Percentiles rank a stretch among this genome's conserved stretches.
phyloP scores from a whole-genome alignment of 805 yeast genomes.

The Kuraishia cidri region DNA sequence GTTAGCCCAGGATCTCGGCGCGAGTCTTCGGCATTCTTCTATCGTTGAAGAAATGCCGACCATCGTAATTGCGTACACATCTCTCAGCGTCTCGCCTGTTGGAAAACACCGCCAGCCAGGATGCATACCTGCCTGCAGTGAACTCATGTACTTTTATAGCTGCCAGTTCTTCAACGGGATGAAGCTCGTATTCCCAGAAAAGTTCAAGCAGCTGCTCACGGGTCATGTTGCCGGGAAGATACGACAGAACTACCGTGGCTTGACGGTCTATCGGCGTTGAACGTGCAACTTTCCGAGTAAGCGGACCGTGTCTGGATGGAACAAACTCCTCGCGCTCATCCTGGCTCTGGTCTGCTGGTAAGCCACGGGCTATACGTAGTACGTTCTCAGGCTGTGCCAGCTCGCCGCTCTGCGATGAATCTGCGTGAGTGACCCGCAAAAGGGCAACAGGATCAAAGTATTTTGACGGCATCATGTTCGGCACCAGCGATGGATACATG shows the following conservation, averaged over 20 bases:
- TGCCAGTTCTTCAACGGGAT: constrained; percentile 11
- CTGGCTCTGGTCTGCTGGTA: background rate
- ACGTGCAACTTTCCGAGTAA: no score
- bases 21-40: constrained; percentile 15
- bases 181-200: constrained; percentile 44
- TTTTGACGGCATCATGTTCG: constrained; percentile 9
- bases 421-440: no score
- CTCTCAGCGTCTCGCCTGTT: constrained; percentile 34
- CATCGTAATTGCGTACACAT: constrained; percentile 46
- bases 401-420: no score
- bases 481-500: constrained; percentile 11
- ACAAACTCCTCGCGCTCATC: background rate
- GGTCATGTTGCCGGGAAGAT: constrained; percentile 36
- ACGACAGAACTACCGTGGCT: constrained; percentile 10
- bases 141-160: constrained; percentile 7
- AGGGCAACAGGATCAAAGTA: constrained; percentile 3
- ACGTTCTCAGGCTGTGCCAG: no score
- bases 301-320: background rate
- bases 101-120: constrained; percentile 34
- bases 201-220: constrained; percentile 21
- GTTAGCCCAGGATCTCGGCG: constrained; percentile 22
- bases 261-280: no score
- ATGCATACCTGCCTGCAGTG: constrained; percentile 6
- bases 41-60: constrained; percentile 22
- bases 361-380: no score